Percentiles rank a stretch among this genome's conserved stretches.
Evolutionary conservation across 192 early-diverging fungal species (phyloP).

Genomic region (Linnemannia hyalina): DNA sequence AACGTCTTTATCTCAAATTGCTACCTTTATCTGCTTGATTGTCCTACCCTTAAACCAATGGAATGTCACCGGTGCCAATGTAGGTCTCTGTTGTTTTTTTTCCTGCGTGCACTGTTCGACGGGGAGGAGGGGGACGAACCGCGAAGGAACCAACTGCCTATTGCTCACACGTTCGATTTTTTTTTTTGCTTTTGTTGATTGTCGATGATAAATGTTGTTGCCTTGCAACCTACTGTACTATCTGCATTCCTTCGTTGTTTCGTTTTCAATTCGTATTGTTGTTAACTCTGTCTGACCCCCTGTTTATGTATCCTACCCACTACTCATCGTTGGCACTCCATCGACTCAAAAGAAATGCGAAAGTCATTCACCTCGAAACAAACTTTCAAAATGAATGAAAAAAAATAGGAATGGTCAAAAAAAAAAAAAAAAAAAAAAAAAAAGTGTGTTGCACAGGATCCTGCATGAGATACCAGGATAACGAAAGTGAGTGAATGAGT

Average conservation of each 20-base stretch:
- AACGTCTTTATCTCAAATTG: background rate
- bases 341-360: background rate
- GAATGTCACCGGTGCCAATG: background rate
- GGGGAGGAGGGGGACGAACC: background rate
- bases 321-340: background rate
- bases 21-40: background rate
- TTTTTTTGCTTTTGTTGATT: background rate
- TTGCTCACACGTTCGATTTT: background rate
- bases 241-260: background rate
- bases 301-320: background rate
- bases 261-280: no score
- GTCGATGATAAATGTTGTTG: background rate
- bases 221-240: background rate
- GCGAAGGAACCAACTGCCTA: background rate
- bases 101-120: background rate
- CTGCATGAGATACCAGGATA: background rate
- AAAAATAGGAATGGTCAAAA: background rate
- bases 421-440: background rate
- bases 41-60: background rate
- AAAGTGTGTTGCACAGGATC: background rate
- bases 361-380: no score
- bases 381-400: background rate
- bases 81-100: background rate
- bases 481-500: background rate
- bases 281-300: background rate